Evolutionary conservation across 179 eudicot genomes (phyloP).

Genomic region (Camellia oleifera): DNA sequence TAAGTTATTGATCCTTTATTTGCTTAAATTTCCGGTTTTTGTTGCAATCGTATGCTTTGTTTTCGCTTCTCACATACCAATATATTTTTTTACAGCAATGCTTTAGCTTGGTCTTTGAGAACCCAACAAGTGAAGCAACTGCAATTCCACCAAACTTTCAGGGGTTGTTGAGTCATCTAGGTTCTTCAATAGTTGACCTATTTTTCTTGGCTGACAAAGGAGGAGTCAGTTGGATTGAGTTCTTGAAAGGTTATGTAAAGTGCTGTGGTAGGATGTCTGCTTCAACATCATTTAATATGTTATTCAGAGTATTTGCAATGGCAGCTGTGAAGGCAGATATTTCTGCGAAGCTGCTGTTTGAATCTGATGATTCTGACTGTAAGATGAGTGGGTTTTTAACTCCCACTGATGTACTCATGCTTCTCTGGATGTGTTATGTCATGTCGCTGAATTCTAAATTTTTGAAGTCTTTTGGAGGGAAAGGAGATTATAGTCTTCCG

Average conservation of each 20-base stretch:
- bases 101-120: slow-evolving; percentile 41
- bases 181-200: slow-evolving; percentile 49
- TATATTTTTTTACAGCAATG: slow-evolving; percentile 55
- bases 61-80: background rate
- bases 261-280: slow-evolving; percentile 58
- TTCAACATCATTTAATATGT: slow-evolving; percentile 42
- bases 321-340: slow-evolving; percentile 56
- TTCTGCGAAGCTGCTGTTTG: slow-evolving; percentile 55
- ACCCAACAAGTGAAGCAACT: slow-evolving; percentile 40
- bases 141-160: slow-evolving; percentile 34
- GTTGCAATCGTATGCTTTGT: background rate
- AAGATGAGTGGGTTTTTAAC: slow-evolving; percentile 60
- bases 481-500: slow-evolving; percentile 43
- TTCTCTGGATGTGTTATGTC: slow-evolving; percentile 67
- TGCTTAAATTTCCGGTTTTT: background rate
- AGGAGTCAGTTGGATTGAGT: slow-evolving; percentile 65
- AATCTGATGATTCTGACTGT: slow-evolving; percentile 46
- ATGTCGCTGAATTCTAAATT: slow-evolving; percentile 54
- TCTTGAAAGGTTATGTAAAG: slow-evolving; percentile 63
- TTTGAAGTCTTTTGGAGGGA: slow-evolving; percentile 18
- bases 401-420: slow-evolving; percentile 53
- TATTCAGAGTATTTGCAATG: slow-evolving; percentile 47
- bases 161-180: slow-evolving; percentile 45
- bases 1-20: background rate
- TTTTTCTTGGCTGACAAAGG: slow-evolving; percentile 55